These are phyloP conservation scores for Colletotrichum tanaceti DNA, from an alignment of 2,329 filamentous ascomycete species.

Conservation along the genomic window DNA sequence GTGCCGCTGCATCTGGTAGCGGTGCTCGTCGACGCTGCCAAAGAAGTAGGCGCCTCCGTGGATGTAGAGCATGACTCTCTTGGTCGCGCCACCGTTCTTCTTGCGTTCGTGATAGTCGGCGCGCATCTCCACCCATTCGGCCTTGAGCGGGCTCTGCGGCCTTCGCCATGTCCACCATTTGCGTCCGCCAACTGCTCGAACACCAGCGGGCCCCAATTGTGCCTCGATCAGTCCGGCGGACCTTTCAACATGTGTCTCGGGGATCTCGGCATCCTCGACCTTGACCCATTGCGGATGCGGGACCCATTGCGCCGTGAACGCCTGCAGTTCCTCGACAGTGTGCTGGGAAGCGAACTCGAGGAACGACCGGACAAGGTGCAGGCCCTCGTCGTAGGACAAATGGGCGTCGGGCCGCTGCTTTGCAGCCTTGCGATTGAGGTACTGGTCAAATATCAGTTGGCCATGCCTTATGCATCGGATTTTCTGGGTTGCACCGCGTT, in stretches of 20 bases:
- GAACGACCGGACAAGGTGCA: constrained; percentile 88
- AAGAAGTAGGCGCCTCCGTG: constrained; percentile 97
- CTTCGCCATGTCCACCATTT: constrained; percentile 93
- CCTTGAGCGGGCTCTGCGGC: constrained; percentile 73
- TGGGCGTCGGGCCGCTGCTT: constrained; percentile 87
- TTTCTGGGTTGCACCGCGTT: constrained; percentile 9
- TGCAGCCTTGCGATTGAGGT: constrained; percentile 80
- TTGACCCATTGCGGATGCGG: constrained; percentile 90
- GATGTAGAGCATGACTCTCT: constrained; percentile 90
- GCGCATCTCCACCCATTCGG: constrained; percentile 98
- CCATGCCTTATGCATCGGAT: not conserved
- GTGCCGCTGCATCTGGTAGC: constrained; percentile 98
- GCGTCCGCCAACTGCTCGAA: constrained; percentile 80
- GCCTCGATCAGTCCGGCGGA: constrained; percentile 75
- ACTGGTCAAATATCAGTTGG: constrained; percentile 60
- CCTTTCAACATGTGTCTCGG: constrained; percentile 69
- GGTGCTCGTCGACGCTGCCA: constrained; percentile 93
- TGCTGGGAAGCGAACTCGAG: constrained; percentile 86
- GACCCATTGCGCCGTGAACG: constrained; percentile 92
- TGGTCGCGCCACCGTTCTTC: constrained; percentile 67
- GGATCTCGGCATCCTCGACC: constrained; percentile 75
- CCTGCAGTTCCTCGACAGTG: constrained; percentile 91
- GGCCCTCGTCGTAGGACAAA: constrained; percentile 92
- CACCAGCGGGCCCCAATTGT: constrained; percentile 82
- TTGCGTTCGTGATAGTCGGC: constrained; percentile 80